Conservation (phyloP, 345 rosid genomes). For the Populus euphratica region DNA sequence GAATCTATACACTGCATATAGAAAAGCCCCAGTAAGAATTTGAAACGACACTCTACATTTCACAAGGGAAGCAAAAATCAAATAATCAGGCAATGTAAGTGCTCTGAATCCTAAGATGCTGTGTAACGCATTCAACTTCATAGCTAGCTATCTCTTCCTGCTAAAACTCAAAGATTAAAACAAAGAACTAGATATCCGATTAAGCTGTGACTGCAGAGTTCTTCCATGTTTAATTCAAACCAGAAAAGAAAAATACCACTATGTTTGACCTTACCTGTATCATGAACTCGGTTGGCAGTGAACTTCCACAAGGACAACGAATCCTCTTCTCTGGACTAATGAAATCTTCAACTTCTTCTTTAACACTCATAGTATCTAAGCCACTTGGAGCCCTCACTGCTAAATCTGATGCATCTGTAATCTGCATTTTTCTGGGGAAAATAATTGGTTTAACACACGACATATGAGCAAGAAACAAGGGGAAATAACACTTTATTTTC, state of each 20-base stretch:
- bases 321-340: constrained; percentile 4
- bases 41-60: not conserved
- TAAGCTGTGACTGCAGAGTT: not conserved
- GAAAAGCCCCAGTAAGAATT: not conserved
- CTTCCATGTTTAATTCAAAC: not conserved
- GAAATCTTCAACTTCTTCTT: constrained; percentile 21
- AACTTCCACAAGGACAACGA: constrained; percentile 36
- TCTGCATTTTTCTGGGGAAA: constrained; percentile 39
- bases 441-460: constrained; percentile 7
- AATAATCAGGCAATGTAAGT: not conserved
- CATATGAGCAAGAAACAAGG: not conserved
- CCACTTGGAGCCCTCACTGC: constrained; percentile 17
- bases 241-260: not conserved
- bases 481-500: not conserved
- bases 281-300: constrained; percentile 21
- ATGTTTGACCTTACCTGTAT: constrained; percentile 27
- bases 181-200: not conserved
- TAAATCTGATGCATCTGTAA: constrained; percentile 23
- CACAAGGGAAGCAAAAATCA: not conserved
- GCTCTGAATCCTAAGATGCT: not conserved
- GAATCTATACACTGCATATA: constrained; percentile 38
- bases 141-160: not conserved
- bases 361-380: constrained; percentile 11
- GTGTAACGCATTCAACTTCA: not conserved
- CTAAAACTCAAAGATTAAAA: not conserved